Percentiles rank a stretch among this genome's conserved stretches.
These are phyloP conservation scores for Dothistroma septosporum DNA, from an alignment of 2,329 filamentous ascomycete genomes.

Conservation along the genomic window DNA sequence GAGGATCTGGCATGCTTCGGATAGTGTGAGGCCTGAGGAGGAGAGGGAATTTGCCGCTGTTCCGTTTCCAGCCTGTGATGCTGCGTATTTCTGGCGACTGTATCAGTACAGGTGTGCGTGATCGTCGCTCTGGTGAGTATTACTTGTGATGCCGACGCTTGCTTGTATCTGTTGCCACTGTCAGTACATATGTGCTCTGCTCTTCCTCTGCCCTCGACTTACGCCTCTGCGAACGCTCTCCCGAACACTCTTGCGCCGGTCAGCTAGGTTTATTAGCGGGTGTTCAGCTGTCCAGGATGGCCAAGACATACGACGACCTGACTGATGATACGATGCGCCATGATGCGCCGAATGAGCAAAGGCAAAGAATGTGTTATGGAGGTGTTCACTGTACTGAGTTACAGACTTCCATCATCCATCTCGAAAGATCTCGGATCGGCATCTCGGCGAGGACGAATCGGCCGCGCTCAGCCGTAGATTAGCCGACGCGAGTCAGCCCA, in stretches of 20 bases:
- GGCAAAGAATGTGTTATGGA: constrained; percentile 8
- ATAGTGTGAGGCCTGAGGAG: constrained; percentile 76
- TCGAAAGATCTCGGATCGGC: constrained; percentile 13
- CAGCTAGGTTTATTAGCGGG: constrained; percentile 39
- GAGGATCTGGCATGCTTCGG: constrained; percentile 95
- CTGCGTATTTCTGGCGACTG: constrained; percentile 34
- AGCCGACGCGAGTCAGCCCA: background rate
- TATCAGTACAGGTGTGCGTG: constrained; percentile 60
- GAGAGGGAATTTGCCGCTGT: constrained; percentile 52
- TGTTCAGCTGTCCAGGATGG: background rate
- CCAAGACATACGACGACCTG: constrained; percentile 62
- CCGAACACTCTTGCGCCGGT: constrained; percentile 88
- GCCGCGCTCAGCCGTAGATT: background rate
- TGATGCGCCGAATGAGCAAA: constrained; percentile 12
- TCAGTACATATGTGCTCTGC: constrained; percentile 5
- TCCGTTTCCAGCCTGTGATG: constrained; percentile 19
- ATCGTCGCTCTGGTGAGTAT: background rate
- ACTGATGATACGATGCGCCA: constrained; percentile 89
- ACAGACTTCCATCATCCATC: background rate
- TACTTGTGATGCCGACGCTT: constrained; percentile 71
- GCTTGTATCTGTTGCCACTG: constrained; percentile 60
- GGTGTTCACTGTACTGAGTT: background rate
- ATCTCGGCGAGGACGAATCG: background rate
- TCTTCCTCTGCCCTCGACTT: constrained; percentile 6
- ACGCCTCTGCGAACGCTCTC: constrained; percentile 82